Evolutionary conservation across 768 basidiomycete genomes (phyloP), one percentile per base, ranked within the genome.

Genomic region (Neoboletus brunneissimus): DNA sequence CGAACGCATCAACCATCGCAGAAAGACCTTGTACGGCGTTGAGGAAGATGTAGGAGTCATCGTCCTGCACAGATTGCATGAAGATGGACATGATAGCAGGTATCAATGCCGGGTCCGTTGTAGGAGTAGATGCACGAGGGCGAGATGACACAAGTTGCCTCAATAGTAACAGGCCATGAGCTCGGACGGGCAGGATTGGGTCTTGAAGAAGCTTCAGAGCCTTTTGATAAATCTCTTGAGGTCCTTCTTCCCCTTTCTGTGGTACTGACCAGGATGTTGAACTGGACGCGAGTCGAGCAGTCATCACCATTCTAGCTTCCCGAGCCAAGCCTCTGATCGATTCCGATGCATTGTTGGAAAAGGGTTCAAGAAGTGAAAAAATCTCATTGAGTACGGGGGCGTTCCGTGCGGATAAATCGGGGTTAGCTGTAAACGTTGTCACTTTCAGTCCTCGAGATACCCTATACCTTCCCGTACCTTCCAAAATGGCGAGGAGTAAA

Each of bases 11-110:
- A 0, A 88, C 93, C 81, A 98, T 86, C 5, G 81, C 84, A n/a
- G 87, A 82, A 1, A 98, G 78, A 0, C 95, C 95, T 64, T 94
- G 91, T 15, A 96, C 88, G 1, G 90, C 94, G 66, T 94, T 94
- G 51, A 98, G 76, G 67, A 93, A 98, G 53, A 98, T 85, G 70
- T 94, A 98, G n/a, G 91, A 93, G 65, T 98, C 96, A 38, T 94
- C 89, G 58, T 97, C 94, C 65, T 92, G 88, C 6, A 95, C 72
- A 0, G 86, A 81, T 65, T 91, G 85, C 59, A 95, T 71, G 69
- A 98, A 96, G 53, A 97, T 88, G 29, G 89, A 88, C 45, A 94
- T 73, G 61, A 98, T 91, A 0, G 87, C 89, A 7, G 94, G 93
- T 16, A 86, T 72, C 25, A 98, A 76, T 0, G 89, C 87, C 4